phyloP scores from a whole-genome alignment of 352 stramenopile species.

The Globisporangium middletonii region DNA sequence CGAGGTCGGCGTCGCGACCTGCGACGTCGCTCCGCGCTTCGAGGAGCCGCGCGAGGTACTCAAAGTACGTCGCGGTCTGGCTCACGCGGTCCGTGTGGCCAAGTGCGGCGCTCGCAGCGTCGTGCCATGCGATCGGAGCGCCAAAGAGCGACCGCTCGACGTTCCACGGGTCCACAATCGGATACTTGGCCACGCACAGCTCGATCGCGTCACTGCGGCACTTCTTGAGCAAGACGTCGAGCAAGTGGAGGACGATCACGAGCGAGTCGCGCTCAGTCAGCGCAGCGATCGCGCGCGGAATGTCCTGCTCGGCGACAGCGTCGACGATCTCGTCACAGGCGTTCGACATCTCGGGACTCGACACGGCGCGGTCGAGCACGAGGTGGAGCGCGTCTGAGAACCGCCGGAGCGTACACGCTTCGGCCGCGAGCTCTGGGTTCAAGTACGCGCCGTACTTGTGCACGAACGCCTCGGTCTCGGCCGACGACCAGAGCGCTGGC shows the following conservation, averaged over 20 bases:
- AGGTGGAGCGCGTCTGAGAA: slow-evolving; percentile 60
- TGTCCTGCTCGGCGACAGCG: slow-evolving; percentile 66
- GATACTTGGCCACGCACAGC: slow-evolving; percentile 65
- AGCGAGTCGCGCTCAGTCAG: slow-evolving; percentile 58
- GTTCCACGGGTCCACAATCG: slow-evolving; percentile 73
- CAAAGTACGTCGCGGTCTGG: slow-evolving; percentile 60
- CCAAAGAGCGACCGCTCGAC: slow-evolving; percentile 77
- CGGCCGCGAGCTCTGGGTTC: slow-evolving; percentile 73
- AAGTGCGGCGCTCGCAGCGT: slow-evolving; percentile 29
- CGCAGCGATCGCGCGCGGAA: slow-evolving; percentile 30
- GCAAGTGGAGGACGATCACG: slow-evolving; percentile 66
- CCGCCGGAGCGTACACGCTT: slow-evolving; percentile 68
- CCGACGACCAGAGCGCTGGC: slow-evolving; percentile 21
- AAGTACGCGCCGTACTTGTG: slow-evolving; percentile 82
- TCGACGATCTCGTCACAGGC: slow-evolving; percentile 76
- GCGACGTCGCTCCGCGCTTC: slow-evolving; percentile 35
- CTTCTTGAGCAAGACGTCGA: slow-evolving; percentile 82
- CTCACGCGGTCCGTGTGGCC: slow-evolving; percentile 14
- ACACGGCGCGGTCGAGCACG: slow-evolving; percentile 73
- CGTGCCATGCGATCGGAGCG: slow-evolving; percentile 29
- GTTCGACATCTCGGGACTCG: slow-evolving; percentile 70
- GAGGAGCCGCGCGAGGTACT: slow-evolving; percentile 61
- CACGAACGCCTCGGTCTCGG: slow-evolving; percentile 67
- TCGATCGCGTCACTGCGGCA: slow-evolving; percentile 63
- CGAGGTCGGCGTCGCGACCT: slow-evolving; percentile 39